A percentile compares a stretch with the other conserved stretches of the same genome.
Conservation (phyloP, 1,139 yeast species). For the Debaryomyces singareniensis region DNA sequence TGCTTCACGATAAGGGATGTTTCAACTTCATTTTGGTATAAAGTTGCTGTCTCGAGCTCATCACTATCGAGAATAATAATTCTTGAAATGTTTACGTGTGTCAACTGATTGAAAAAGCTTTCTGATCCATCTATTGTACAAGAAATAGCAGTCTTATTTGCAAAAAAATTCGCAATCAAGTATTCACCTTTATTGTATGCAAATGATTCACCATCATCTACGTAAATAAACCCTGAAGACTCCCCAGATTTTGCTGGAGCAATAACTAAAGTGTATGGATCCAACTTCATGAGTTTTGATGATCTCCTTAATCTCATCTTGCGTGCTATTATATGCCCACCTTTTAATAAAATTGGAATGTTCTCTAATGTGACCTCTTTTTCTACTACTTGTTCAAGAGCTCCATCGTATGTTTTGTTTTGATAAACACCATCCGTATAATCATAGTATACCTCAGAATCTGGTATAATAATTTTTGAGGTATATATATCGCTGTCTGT, state of each 20-base stretch:
- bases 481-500: slow-evolving; percentile 46
- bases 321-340: slow-evolving; percentile 68
- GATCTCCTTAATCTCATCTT: slow-evolving; percentile 79
- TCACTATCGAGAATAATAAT: slow-evolving; percentile 47
- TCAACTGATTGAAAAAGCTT: slow-evolving; percentile 11
- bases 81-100: slow-evolving; percentile 44
- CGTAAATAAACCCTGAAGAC: slow-evolving; percentile 55
- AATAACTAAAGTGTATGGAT: slow-evolving; percentile 76
- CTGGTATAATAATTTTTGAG: slow-evolving; percentile 58
- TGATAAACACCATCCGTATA: slow-evolving; percentile 32
- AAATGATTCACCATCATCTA: slow-evolving; percentile 81
- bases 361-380: slow-evolving; percentile 46
- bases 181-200: slow-evolving; percentile 47
- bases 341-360: slow-evolving; percentile 69
- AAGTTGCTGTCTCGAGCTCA: neutral
- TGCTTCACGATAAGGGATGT: no score
- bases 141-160: slow-evolving; percentile 7
- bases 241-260: slow-evolving; percentile 46
- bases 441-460: slow-evolving; percentile 55
- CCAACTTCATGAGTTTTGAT: slow-evolving; percentile 64
- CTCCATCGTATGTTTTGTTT: slow-evolving; percentile 4
- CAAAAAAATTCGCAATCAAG: slow-evolving; percentile 31
- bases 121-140: slow-evolving; percentile 3
- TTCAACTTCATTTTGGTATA: no score
- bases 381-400: slow-evolving; percentile 11